A percentile compares a stretch with the other conserved stretches of the same genome.
Conservation (phyloP, 495 filamentous ascomycete species). For the Clohesyomyces aquaticus region DNA sequence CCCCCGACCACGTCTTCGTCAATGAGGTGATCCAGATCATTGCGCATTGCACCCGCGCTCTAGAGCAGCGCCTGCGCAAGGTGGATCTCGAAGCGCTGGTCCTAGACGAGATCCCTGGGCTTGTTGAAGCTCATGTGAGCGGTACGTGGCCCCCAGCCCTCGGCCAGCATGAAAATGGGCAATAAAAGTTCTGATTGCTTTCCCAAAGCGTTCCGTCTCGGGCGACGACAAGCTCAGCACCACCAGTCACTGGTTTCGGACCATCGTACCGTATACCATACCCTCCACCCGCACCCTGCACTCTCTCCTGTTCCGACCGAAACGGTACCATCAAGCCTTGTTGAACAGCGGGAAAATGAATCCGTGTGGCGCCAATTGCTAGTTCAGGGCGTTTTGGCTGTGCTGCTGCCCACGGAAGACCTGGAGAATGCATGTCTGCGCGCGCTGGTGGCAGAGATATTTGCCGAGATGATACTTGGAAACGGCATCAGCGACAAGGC, state of each 20-base stretch:
- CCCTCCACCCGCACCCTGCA: constrained; percentile 76
- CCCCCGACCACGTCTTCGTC: constrained; percentile 82
- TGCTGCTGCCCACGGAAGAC: constrained; percentile 89
- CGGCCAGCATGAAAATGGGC: constrained; percentile 12
- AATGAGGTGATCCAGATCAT: constrained; percentile 86
- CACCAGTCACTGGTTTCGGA: constrained; percentile 61
- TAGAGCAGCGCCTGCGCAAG: constrained; percentile 81
- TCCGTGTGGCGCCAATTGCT: constrained; percentile 78
- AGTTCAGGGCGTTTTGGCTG: constrained; percentile 73
- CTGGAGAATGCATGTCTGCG: constrained; percentile 83
- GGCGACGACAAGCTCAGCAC: constrained; percentile 53
- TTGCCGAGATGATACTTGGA: constrained; percentile 83
- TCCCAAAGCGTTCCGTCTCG: constrained; percentile 47
- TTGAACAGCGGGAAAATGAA: constrained; percentile 74
- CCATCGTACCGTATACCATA: constrained; percentile 76
- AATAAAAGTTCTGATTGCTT: constrained; percentile 20
- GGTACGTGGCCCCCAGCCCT: constrained; percentile 59
- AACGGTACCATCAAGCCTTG: constrained; percentile 53
- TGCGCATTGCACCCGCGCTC: constrained; percentile 81
- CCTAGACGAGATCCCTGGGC: constrained; percentile 84
- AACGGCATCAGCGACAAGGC: constrained; percentile 74
- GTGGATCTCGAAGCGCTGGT: constrained; percentile 81
- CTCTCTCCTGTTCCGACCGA: constrained; percentile 73
- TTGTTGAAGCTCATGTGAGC: constrained; percentile 77
- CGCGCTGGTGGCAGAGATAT: constrained; percentile 77